Conservation (phyloP, 371 early-diverging fungal genomes). For the Thermomucor indicae-seudaticae region DNA sequence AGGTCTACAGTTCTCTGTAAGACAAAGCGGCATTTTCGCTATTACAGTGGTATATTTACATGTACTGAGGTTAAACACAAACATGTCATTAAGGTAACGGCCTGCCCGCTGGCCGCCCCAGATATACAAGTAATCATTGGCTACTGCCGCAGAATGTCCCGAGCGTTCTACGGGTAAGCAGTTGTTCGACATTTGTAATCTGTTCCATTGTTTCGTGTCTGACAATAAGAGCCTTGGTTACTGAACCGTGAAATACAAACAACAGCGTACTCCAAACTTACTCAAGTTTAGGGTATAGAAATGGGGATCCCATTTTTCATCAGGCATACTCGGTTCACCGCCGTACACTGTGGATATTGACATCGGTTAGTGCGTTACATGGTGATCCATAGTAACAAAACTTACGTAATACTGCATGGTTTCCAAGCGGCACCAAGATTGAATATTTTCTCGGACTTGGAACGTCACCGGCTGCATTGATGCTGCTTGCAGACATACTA, state of each 20-base stretch:
- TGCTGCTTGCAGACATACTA: constrained; percentile 22
- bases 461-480: constrained; percentile 30
- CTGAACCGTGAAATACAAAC: not conserved
- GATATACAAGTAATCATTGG: constrained; percentile 60
- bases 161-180: constrained; percentile 45
- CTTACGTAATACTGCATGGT: constrained; percentile 30
- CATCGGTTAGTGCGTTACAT: not conserved
- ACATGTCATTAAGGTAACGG: constrained; percentile 59
- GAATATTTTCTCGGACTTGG: constrained; percentile 29
- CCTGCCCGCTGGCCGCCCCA: constrained; percentile 72
- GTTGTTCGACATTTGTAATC: not conserved
- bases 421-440: constrained; percentile 21
- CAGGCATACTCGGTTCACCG: constrained; percentile 30
- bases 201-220: not conserved
- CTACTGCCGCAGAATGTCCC: constrained; percentile 63
- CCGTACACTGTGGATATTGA: constrained; percentile 29
- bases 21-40: not conserved
- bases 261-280: constrained; percentile 1
- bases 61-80: constrained; percentile 58
- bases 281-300: constrained; percentile 37
- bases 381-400: not conserved
- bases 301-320: constrained; percentile 35
- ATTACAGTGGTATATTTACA: constrained; percentile 27
- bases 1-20: constrained; percentile 10
- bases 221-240: not conserved